phyloP scores from a whole-genome alignment of 2,329 filamentous ascomycete genomes.

The Nothophoma quercina region DNA sequence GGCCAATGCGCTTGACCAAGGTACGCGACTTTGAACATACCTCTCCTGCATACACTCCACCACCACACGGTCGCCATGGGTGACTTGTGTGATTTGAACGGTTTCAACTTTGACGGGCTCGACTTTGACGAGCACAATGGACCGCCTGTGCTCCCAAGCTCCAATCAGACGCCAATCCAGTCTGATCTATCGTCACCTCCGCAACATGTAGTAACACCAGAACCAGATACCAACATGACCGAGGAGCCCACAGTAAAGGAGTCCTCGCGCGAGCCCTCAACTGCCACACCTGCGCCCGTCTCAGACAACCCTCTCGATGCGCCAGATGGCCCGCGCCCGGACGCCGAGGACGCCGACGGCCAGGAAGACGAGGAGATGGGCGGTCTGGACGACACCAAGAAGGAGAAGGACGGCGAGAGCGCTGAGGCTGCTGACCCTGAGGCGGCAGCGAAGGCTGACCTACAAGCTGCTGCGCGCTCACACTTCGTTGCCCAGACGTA shows the following conservation, averaged over 20 bases:
- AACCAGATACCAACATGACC: conserved; percentile 67
- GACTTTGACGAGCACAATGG: neutral
- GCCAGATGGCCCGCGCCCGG: conserved; percentile 66
- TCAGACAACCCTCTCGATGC: conserved; percentile 75
- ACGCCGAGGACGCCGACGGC: conserved; percentile 64
- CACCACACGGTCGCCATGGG: conserved; percentile 19
- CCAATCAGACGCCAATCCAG: neutral
- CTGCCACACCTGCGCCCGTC: conserved; percentile 62
- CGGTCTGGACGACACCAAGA: conserved; percentile 48
- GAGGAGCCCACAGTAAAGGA: conserved; percentile 52
- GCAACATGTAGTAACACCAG: conserved; percentile 9
- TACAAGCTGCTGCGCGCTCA: conserved; percentile 87
- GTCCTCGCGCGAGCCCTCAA: conserved; percentile 61
- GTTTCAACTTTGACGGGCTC: neutral
- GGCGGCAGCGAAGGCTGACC: conserved; percentile 77
- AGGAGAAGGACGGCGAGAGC: conserved; percentile 47
- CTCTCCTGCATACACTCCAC: neutral
- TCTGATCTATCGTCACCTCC: neutral
- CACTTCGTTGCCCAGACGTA: conserved; percentile 94
- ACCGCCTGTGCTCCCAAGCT: neutral
- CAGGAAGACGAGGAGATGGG: conserved; percentile 76
- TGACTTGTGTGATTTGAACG: neutral
- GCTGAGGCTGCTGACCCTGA: conserved; percentile 48
- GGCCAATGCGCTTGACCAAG: conserved; percentile 39
- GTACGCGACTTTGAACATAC: conserved; percentile 30